A percentile compares a stretch with the other conserved stretches of the same genome.
Conservation (phyloP, 2,329 filamentous ascomycete genomes). For the Fusarium lateritium region DNA sequence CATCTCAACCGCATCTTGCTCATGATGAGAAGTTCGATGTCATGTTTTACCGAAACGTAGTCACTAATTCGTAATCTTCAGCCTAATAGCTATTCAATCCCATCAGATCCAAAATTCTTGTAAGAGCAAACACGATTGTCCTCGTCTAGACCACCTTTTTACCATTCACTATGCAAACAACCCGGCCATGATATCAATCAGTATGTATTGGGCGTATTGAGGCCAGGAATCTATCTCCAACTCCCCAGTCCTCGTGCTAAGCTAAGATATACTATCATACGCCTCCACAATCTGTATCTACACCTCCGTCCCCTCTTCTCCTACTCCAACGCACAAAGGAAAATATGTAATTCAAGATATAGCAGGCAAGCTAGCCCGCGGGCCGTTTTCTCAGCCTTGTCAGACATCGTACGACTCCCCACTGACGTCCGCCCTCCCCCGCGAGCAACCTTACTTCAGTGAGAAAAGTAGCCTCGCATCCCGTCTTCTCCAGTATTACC, state of each 20-base stretch:
- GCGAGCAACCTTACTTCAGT: conserved; percentile 41
- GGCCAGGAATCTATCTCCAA: conserved; percentile 31
- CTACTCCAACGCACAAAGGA: conserved; percentile 48
- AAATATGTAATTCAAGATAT: conserved; percentile 40
- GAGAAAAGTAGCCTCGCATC: conserved; percentile 48
- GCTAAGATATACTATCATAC: conserved; percentile 30
- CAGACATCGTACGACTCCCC: conserved; percentile 50
- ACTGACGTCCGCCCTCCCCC: conserved; percentile 43
- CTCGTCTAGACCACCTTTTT: background rate
- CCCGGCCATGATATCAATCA: conserved; percentile 17
- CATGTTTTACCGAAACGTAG: background rate
- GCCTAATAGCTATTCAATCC: background rate
- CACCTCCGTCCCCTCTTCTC: conserved; percentile 28
- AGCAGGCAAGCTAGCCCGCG: conserved; percentile 41
- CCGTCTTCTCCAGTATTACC: conserved; percentile 50
- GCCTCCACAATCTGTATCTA: conserved; percentile 45
- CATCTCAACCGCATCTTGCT: conserved; percentile 23
- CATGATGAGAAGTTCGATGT: background rate
- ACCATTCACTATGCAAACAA: no score
- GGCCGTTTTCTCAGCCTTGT: conserved; percentile 49
- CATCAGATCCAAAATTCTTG: no score
- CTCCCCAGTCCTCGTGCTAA: conserved; percentile 24
- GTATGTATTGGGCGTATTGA: conserved; percentile 38
- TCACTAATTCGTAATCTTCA: background rate
- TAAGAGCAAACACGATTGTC: background rate